Conservation (phyloP, 495 filamentous ascomycete genomes). For the Entonaema liquescens region DNA sequence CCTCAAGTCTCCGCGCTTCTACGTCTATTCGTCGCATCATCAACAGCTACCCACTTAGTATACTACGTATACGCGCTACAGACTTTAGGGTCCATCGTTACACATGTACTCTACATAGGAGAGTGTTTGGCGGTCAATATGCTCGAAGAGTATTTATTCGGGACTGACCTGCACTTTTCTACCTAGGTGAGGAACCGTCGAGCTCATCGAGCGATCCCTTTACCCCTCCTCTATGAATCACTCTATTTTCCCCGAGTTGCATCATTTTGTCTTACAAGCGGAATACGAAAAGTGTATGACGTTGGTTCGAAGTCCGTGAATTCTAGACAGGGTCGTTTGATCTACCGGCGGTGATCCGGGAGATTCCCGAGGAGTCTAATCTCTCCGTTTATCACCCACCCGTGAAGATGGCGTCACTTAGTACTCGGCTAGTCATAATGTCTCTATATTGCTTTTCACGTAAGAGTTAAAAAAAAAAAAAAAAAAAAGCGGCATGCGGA, state of each 20-base stretch:
- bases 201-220: constrained; percentile 2
- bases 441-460: neutral
- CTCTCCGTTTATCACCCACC: constrained; percentile 15
- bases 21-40: constrained; percentile 18
- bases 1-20: neutral
- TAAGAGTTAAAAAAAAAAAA: too few relatives aligned
- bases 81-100: constrained; percentile 9
- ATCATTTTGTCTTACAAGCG: neutral
- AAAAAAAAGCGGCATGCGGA: neutral
- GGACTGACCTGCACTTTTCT: neutral
- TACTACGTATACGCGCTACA: constrained; percentile 15
- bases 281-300: constrained; percentile 10
- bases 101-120: neutral
- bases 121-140: neutral
- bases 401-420: constrained; percentile 1
- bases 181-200: constrained; percentile 9
- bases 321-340: constrained; percentile 24
- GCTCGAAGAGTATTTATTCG: constrained; percentile 6
- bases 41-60: constrained; percentile 26
- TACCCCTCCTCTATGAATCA: constrained; percentile 4
- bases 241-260: neutral
- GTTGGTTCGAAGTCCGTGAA: constrained; percentile 6
- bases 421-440: neutral
- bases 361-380: constrained; percentile 14
- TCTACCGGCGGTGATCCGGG: constrained; percentile 23